phyloP scores from a whole-genome alignment of 2,329 filamentous ascomycete genomes.

The Penicillium crustosum region DNA sequence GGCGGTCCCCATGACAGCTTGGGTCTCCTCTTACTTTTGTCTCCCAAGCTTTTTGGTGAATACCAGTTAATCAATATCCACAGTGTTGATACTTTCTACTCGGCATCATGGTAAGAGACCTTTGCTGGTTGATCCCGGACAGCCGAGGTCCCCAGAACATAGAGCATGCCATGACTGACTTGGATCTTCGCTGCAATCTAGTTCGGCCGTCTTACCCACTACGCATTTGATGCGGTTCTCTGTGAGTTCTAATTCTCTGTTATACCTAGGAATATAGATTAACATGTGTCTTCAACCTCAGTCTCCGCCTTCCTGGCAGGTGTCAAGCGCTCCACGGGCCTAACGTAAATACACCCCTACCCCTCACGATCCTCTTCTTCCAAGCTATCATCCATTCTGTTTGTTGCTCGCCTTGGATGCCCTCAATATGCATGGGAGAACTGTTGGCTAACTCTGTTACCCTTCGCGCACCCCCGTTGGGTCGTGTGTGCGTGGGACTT shows the following conservation, averaged over 20 bases:
- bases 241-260: conserved; percentile 14
- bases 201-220: conserved; percentile 29
- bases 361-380: conserved; percentile 17
- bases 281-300: conserved; percentile 37
- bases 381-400: neutral
- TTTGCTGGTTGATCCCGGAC: neutral
- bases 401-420: neutral
- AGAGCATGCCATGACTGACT: conserved; percentile 6
- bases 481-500: conserved; percentile 35
- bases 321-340: conserved; percentile 93
- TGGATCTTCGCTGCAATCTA: conserved; percentile 7
- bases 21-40: neutral
- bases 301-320: conserved; percentile 96
- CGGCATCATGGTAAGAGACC: conserved; percentile 21
- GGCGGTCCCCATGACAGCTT: neutral
- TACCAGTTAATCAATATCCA: neutral
- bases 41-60: neutral
- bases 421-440: neutral
- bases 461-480: conserved; percentile 29
- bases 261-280: neutral
- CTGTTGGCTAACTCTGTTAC: conserved; percentile 30
- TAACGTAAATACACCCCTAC: conserved; percentile 73
- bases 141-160: neutral
- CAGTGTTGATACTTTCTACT: neutral
- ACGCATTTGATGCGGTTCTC: conserved; percentile 30